Percentiles rank a stretch among this genome's conserved stretches.
These are phyloP conservation scores for Scolecobasidium constrictum DNA, from an alignment of 2,329 filamentous ascomycete species.

Conservation along the genomic window DNA sequence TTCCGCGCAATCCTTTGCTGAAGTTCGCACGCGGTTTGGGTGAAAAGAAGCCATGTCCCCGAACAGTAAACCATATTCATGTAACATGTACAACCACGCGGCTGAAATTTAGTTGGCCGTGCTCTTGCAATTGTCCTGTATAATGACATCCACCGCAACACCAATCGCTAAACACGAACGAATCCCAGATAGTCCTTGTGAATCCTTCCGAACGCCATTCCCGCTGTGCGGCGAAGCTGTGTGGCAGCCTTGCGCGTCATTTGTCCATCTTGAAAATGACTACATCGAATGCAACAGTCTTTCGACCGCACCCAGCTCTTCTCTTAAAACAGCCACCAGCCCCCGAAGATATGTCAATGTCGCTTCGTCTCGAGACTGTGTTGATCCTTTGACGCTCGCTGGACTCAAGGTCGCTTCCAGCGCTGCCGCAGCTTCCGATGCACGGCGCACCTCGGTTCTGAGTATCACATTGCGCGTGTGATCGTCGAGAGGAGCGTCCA, in stretches of 20 bases:
- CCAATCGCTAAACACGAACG: neutral
- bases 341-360: constrained; percentile 7
- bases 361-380: constrained; percentile 3
- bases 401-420: constrained; percentile 6
- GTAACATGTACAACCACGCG: no score
- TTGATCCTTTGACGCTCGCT: constrained; percentile 4
- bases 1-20: no score
- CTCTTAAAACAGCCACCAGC: constrained; percentile 4
- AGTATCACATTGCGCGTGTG: constrained; percentile 7
- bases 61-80: no score
- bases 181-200: neutral
- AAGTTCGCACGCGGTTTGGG: no score
- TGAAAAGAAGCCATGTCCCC: no score
- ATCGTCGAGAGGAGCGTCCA: constrained; percentile 7
- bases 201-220: constrained; percentile 2
- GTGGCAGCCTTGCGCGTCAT: constrained; percentile 5
- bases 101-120: no score
- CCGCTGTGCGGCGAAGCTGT: neutral
- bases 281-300: neutral
- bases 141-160: no score
- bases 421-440: constrained; percentile 2
- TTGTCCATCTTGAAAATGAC: neutral
- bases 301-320: constrained; percentile 8
- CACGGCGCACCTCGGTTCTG: constrained; percentile 3
- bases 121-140: no score